Percentiles rank a stretch among this genome's conserved stretches.
These are phyloP conservation scores for Didymellaceae sp. DNA, from an alignment of 2,329 filamentous ascomycete genomes.

Conservation along the genomic window DNA sequence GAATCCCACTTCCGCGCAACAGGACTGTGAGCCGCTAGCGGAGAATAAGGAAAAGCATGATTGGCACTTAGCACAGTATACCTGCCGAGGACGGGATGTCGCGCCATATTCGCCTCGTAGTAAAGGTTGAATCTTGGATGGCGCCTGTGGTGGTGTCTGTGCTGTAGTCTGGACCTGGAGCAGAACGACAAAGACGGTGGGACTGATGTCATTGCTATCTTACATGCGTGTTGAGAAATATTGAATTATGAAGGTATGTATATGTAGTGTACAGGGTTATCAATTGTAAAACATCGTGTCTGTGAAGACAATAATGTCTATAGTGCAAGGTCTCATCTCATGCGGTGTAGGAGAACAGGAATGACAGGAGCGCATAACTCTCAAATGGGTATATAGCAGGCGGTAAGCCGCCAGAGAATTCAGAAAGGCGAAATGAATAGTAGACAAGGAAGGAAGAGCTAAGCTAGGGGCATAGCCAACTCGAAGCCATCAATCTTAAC, in stretches of 20 bases:
- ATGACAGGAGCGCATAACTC: background rate
- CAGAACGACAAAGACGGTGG: background rate
- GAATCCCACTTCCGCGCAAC: constrained; percentile 14
- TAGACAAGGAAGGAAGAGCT: background rate
- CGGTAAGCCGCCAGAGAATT: background rate
- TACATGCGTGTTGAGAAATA: background rate
- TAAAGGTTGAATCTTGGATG: background rate
- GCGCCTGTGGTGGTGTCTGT: background rate
- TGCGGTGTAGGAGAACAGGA: background rate
- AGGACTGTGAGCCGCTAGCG: background rate
- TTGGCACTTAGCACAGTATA: background rate
- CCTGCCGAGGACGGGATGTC: background rate
- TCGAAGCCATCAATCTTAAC: too few species aligned
- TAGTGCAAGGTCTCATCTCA: constrained; percentile 1
- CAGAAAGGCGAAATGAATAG: background rate
- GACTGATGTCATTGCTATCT: too few species aligned
- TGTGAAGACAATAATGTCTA: constrained; percentile 3
- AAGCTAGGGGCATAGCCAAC: too few species aligned
- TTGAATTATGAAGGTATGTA: too few species aligned
- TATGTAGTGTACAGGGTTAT: background rate
- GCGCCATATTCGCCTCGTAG: background rate
- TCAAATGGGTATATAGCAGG: constrained; percentile 17
- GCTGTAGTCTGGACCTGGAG: background rate
- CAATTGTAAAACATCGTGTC: background rate
- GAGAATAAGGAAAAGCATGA: background rate